These are phyloP conservation scores for Schizophyllum amplum DNA, from an alignment of 1,284 basidiomycete genomes.

Conservation along the genomic window DNA sequence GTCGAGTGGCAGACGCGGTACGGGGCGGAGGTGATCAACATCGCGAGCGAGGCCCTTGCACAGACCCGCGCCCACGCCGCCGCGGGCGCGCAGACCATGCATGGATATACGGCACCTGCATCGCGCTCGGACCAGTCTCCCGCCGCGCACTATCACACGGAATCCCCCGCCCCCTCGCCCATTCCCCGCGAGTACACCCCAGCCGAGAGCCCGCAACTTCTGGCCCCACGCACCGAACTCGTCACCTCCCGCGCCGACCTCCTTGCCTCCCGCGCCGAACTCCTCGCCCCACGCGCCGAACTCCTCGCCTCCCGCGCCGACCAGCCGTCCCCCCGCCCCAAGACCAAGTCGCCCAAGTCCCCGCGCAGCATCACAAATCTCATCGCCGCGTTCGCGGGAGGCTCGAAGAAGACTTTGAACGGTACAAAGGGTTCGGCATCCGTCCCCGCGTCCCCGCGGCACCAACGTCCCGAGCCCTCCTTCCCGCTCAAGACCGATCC, in stretches of 20 bases:
- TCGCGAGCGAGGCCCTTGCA: conserved; percentile 10
- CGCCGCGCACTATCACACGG: too few relatives aligned
- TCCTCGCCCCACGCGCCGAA: not conserved
- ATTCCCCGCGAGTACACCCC: not conserved
- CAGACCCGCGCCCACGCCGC: conserved; percentile 12
- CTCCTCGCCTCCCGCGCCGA: not conserved
- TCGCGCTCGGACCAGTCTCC: too few relatives aligned
- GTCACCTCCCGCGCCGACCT: not conserved
- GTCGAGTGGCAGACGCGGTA: conserved; percentile 9
- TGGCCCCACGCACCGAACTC: not conserved
- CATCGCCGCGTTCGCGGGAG: not conserved
- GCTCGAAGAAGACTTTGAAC: too few relatives aligned
- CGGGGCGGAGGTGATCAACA: conserved; percentile 11
- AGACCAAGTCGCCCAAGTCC: not conserved
- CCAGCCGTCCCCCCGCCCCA: too few relatives aligned
- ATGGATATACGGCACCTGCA: too few relatives aligned
- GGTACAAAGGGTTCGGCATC: not conserved
- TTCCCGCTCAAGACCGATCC: not conserved
- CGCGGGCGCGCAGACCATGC: conserved; percentile 1
- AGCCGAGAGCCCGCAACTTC: not conserved
- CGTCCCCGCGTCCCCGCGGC: not conserved
- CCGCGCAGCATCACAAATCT: not conserved
- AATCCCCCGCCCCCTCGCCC: not conserved
- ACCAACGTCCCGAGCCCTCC: not conserved
- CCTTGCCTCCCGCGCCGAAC: not conserved